A percentile compares a stretch with the other conserved stretches of the same genome.
Evolutionary conservation across 2,329 filamentous ascomycete species (phyloP).

Genomic region (Aspergillus intermedius): DNA sequence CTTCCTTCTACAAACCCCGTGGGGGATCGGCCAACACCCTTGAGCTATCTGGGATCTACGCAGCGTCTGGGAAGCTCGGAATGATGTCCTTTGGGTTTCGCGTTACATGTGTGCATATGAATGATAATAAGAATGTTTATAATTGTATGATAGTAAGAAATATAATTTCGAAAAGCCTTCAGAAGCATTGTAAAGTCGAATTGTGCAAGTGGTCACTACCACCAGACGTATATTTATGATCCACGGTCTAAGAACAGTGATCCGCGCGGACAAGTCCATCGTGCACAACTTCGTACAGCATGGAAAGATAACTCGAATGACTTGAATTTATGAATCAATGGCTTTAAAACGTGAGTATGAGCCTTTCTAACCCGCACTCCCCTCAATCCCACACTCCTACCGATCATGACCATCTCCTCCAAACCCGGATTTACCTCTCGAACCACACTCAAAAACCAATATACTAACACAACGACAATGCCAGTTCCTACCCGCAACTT

Average conservation of each 20-base stretch:
- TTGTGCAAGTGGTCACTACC: slow-evolving; percentile 27
- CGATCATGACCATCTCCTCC: slow-evolving; percentile 1
- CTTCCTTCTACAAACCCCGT: slow-evolving; percentile 54
- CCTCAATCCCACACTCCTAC: neutral
- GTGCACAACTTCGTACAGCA: slow-evolving; percentile 5
- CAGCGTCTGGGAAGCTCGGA: slow-evolving; percentile 55
- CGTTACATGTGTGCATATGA: slow-evolving; percentile 26
- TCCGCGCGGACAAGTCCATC: slow-evolving; percentile 2
- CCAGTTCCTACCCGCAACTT: slow-evolving; percentile 44
- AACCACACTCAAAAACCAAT: slow-evolving; percentile 9
- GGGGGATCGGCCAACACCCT: slow-evolving; percentile 33
- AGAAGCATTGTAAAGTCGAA: slow-evolving; percentile 9
- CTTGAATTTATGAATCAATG: slow-evolving; percentile 22
- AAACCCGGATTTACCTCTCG: neutral
- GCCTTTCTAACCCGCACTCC: neutral
- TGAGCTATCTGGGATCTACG: slow-evolving; percentile 56
- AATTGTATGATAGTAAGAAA: neutral
- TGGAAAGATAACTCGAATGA: slow-evolving; percentile 20
- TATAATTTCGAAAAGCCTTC: neutral
- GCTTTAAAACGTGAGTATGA: slow-evolving; percentile 35
- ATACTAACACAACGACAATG: slow-evolving; percentile 14
- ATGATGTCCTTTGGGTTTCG: neutral
- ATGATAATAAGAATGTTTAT: slow-evolving; percentile 7
- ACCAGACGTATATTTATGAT: slow-evolving; percentile 25
- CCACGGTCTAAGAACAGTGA: neutral